Conservation (phyloP, 345 rosid genomes). For the Citrus mangshanensis region DNA sequence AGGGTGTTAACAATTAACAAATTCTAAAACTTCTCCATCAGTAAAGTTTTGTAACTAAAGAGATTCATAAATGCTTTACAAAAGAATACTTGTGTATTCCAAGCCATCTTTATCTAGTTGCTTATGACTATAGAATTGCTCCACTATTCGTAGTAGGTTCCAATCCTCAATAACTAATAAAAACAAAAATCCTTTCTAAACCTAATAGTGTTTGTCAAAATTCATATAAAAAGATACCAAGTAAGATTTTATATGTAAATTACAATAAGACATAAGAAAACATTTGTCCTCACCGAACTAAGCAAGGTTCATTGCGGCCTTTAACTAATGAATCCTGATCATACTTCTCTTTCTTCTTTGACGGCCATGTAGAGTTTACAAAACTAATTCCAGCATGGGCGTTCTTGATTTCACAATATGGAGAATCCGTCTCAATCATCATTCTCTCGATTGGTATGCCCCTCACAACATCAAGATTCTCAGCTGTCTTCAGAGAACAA, state of each 20-base stretch:
- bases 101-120: neutral
- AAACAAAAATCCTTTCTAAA: neutral
- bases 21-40: neutral
- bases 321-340: slow-evolving; percentile 67
- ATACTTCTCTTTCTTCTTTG: slow-evolving; percentile 91
- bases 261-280: neutral
- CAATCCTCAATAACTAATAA: neutral
- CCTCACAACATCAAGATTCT: slow-evolving; percentile 76
- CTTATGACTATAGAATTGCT: neutral
- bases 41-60: neutral
- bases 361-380: slow-evolving; percentile 74
- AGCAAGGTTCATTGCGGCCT: slow-evolving; percentile 96
- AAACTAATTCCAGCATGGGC: slow-evolving; percentile 75
- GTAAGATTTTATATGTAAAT: neutral
- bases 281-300: slow-evolving; percentile 60
- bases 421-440: slow-evolving; percentile 99
- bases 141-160: neutral
- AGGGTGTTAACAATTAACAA: neutral
- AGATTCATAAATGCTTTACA: neutral
- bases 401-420: slow-evolving; percentile 89
- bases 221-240: neutral
- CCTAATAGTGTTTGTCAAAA: neutral
- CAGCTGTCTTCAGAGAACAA: slow-evolving; percentile 80
- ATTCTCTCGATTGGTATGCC: slow-evolving; percentile 76
- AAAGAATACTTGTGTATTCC: neutral